phyloP scores from a whole-genome alignment of 192 early-diverging fungal genomes.

The Coemansia sp. region DNA sequence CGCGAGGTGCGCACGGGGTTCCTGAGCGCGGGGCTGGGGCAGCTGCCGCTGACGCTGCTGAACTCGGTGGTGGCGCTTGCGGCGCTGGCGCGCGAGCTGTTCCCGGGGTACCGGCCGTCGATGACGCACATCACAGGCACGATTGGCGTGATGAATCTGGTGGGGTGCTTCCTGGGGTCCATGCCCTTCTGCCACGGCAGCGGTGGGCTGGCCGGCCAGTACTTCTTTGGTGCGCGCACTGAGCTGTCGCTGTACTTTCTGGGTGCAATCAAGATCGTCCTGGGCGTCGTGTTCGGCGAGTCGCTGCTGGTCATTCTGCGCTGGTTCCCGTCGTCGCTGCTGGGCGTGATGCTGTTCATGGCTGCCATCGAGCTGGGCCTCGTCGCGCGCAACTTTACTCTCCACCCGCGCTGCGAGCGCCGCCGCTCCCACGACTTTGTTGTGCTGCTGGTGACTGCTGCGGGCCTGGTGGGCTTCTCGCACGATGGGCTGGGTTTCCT shows the following conservation, averaged over 20 bases:
- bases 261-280: conserved; percentile 71
- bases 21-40: conserved; percentile 77
- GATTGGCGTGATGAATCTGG: conserved; percentile 77
- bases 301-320: conserved; percentile 71
- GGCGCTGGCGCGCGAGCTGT: conserved; percentile 77
- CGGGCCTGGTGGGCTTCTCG: conserved; percentile 67
- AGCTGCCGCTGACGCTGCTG: conserved; percentile 80
- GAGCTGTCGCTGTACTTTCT: conserved; percentile 76
- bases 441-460: conserved; percentile 69
- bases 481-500: conserved; percentile 85
- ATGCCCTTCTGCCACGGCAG: conserved; percentile 82
- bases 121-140: conserved; percentile 57
- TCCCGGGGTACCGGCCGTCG: conserved; percentile 59
- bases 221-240: conserved; percentile 87
- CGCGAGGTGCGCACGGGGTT: conserved; percentile 72
- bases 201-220: conserved; percentile 92
- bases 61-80: conserved; percentile 85
- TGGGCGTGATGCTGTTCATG: conserved; percentile 87
- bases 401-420: conserved; percentile 29
- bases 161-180: conserved; percentile 75
- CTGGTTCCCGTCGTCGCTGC: conserved; percentile 70
- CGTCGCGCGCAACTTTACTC: conserved; percentile 53
- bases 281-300: conserved; percentile 81
- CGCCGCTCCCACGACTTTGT: conserved; percentile 58
- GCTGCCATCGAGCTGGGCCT: conserved; percentile 73